A percentile compares a stretch with the other conserved stretches of the same genome.
These are phyloP conservation scores for Ogataea salicorniae DNA, from an alignment of 805 yeast genomes.

Conservation along the genomic window DNA sequence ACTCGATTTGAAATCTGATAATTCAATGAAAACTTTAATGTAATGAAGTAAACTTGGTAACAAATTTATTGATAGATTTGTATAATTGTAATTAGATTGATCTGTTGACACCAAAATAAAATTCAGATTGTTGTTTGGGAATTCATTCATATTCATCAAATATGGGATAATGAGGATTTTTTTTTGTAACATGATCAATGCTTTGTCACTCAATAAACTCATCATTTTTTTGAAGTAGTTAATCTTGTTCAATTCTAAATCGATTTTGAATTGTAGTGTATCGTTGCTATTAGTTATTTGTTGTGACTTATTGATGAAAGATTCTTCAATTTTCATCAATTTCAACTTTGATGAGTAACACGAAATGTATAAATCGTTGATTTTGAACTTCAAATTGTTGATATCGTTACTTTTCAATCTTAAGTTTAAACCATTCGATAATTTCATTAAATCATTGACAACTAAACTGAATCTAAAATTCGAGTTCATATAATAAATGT, in stretches of 20 bases:
- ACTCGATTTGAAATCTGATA: constrained; percentile 33
- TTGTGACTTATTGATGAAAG: constrained; percentile 25
- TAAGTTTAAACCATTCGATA: constrained; percentile 43
- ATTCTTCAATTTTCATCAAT: constrained; percentile 1
- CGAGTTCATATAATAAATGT: constrained; percentile 19
- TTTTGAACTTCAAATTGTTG: constrained; percentile 41
- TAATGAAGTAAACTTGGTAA: constrained; percentile 55
- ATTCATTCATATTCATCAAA: constrained; percentile 2
- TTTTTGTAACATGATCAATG: constrained; percentile 37
- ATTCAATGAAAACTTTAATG: constrained; percentile 48
- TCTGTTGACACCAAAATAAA: constrained; percentile 5
- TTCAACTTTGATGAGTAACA: constrained; percentile 45
- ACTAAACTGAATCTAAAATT: constrained; percentile 35
- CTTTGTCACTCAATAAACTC: constrained; percentile 52
- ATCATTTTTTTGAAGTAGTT: constrained; percentile 43
- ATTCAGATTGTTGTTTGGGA: constrained; percentile 11
- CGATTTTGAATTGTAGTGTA: constrained; percentile 17
- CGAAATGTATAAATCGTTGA: constrained; percentile 43
- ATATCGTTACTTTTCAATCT: constrained; percentile 37
- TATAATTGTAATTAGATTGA: constrained; percentile 37
- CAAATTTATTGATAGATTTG: constrained; percentile 46
- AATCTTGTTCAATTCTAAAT: constrained; percentile 34
- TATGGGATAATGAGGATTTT: constrained; percentile 28
- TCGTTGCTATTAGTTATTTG: constrained; percentile 32
- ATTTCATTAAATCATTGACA: constrained; percentile 47